phyloP scores from a whole-genome alignment of 1,139 yeast genomes.

The Suhomyces atakaporum region DNA sequence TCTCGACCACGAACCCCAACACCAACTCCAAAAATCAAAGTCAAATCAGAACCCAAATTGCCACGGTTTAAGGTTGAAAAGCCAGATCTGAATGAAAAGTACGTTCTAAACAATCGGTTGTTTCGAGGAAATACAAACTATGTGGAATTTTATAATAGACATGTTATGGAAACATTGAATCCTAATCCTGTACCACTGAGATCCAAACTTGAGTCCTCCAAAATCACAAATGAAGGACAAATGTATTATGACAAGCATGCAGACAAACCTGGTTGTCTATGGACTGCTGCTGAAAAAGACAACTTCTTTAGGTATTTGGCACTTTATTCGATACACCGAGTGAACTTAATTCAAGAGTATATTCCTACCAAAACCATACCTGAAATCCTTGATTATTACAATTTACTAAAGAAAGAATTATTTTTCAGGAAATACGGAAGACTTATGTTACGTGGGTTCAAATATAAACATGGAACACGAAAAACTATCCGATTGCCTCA shows the following conservation, averaged over 20 bases:
- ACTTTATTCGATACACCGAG: conserved; percentile 50
- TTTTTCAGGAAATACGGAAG: conserved; percentile 20
- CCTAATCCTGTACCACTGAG: conserved; percentile 1
- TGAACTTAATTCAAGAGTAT: conserved; percentile 39
- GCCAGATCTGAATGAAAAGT: conserved; percentile 2
- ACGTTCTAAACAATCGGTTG: conserved; percentile 7
- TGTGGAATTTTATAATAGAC: conserved; percentile 19
- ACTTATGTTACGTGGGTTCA: conserved; percentile 6
- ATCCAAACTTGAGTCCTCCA: conserved; percentile 6
- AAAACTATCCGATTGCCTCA: conserved; percentile 14
- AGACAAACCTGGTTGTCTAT: conserved; percentile 26
- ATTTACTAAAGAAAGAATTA: conserved; percentile 33
- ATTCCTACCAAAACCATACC: conserved; percentile 43
- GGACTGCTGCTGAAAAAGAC: conserved; percentile 46
- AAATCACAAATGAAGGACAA: conserved; percentile 12
- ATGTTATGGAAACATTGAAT: conserved; percentile 15
- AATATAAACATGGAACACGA: conserved; percentile 10
- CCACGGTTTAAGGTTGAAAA: neutral
- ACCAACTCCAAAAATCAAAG: neutral
- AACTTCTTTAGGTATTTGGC: conserved; percentile 41
- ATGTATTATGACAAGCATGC: conserved; percentile 9
- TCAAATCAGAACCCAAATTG: conserved; percentile 1
- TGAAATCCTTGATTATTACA: conserved; percentile 52
- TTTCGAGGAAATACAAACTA: conserved; percentile 20
- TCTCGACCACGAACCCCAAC: conserved; percentile 2